Percentiles rank a stretch among this genome's conserved stretches.
Conservation (phyloP, 1,284 basidiomycete species). For the Neotropicomus parvogracilis region DNA sequence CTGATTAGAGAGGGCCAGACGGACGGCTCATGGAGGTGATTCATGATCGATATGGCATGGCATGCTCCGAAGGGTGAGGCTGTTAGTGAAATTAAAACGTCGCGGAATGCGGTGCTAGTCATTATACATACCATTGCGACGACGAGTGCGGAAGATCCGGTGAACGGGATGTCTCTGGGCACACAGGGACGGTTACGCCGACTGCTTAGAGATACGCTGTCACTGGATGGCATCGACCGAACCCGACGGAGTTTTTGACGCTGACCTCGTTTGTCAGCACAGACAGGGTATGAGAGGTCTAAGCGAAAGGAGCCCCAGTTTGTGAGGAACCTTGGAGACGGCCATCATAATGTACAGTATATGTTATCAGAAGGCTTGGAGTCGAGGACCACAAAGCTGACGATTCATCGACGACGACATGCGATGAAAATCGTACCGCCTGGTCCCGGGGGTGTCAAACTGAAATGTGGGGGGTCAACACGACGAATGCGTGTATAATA, state of each 20-base stretch:
- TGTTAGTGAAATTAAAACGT: neutral
- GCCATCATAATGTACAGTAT: no score
- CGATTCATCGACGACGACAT: neutral
- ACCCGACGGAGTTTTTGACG: no score
- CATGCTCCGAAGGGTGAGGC: slow-evolving; percentile 8
- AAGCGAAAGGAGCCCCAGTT: slow-evolving; percentile 16
- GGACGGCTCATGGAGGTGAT: slow-evolving; percentile 3
- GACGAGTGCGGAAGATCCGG: neutral
- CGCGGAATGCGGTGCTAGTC: neutral
- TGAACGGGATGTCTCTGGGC: slow-evolving; percentile 13
- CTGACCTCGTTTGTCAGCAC: slow-evolving; percentile 1
- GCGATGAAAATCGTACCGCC: neutral
- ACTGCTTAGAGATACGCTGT: slow-evolving; percentile 14
- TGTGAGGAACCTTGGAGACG: slow-evolving; percentile 3
- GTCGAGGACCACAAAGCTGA: slow-evolving; percentile 15
- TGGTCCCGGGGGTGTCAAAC: neutral
- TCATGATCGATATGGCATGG: slow-evolving; percentile 2
- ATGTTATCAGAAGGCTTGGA: neutral
- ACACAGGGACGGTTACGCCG: slow-evolving; percentile 25
- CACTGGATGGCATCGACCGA: no score
- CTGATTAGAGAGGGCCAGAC: slow-evolving; percentile 9
- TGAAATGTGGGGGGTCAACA: slow-evolving; percentile 1
- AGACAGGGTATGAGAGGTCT: slow-evolving; percentile 13
- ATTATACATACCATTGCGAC: neutral
- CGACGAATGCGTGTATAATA: neutral